Evolutionary conservation across 306 rosid genomes (phyloP), one percentile per base, ranked within the genome.

Genomic region (Datisca glomerata): DNA sequence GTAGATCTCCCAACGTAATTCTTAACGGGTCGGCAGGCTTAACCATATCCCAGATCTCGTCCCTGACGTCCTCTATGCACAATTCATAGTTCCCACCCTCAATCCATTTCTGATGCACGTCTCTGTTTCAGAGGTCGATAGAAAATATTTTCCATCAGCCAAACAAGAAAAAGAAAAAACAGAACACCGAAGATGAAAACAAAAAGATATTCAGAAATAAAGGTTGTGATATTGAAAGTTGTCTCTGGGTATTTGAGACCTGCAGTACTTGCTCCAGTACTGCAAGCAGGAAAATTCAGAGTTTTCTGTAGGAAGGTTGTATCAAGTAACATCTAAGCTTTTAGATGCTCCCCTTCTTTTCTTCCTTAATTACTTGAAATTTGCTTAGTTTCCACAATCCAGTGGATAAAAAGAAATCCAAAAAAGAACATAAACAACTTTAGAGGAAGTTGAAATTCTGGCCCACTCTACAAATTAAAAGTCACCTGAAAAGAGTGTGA

Each of bases 21-120:
- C 59, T 60, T 7, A 89, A 75, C 5, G 83, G 80, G 59, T 89
- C 93, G 1, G 22, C 76, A 13, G 98, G 95, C 79, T 89, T 84
- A 16, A 89, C 98, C 98, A 89, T 89, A 49, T 89, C 95, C 95
- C 95, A 89, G 21, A 89, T 78, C 77, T 89, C 96, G 37, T 89
- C 98, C 59, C 98, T 69, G 7, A 89, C 98, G 57, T 89, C 98
- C 66, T 89, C 98, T 2, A 89, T 89, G 50, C 98, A 89, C 50
- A 89, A 70, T 43, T 89, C 98, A 21, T 89, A 89, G 91, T 84
- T 89, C 44, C 98, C 98, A 22, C 98, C 98, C 40, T 89, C 98
- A 3, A 84, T 89, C 98, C 98, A 89, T 62, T 84, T 84, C 55
- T 89, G 96, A 55, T 89, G 96, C 34, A 89, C 98, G 53, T 89